These are phyloP conservation scores for Phyllosticta ampelicida DNA, from an alignment of 2,329 filamentous ascomycete genomes.

Conservation along the genomic window DNA sequence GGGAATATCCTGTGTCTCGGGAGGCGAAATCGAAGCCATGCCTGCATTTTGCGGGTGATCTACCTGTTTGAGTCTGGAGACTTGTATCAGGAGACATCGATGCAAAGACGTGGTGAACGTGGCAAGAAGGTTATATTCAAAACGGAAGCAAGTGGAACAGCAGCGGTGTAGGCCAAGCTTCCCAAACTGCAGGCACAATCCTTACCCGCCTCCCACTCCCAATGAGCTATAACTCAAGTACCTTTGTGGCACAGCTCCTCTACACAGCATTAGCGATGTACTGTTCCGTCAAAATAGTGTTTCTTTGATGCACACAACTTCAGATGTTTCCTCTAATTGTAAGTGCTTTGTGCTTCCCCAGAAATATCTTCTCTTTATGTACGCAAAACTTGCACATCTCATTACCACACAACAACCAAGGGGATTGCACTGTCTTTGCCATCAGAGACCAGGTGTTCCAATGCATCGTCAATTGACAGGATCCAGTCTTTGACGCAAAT, in stretches of 20 bases:
- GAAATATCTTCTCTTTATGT: background rate
- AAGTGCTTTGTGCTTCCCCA: background rate
- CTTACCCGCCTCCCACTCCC: background rate
- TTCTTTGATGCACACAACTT: background rate
- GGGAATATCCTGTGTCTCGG: background rate
- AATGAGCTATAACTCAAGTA: background rate
- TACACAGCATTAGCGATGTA: background rate
- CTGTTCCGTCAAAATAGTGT: background rate
- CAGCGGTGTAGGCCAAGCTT: background rate
- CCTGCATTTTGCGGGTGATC: background rate
- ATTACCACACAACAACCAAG: background rate
- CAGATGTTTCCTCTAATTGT: background rate
- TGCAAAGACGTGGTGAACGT: background rate
- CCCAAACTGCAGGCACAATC: background rate
- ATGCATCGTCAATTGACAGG: background rate
- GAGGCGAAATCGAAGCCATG: background rate
- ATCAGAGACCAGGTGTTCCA: background rate
- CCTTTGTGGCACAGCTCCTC: background rate
- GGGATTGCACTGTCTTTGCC: background rate
- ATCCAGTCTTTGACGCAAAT: background rate
- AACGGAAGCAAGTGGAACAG: background rate
- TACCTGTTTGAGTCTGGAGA: background rate
- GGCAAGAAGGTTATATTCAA: background rate
- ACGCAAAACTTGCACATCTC: background rate
- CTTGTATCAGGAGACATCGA: background rate